Base-by-base conservation (phyloP, 2,329 filamentous ascomycete species). In the Nemania sp. region DNA sequence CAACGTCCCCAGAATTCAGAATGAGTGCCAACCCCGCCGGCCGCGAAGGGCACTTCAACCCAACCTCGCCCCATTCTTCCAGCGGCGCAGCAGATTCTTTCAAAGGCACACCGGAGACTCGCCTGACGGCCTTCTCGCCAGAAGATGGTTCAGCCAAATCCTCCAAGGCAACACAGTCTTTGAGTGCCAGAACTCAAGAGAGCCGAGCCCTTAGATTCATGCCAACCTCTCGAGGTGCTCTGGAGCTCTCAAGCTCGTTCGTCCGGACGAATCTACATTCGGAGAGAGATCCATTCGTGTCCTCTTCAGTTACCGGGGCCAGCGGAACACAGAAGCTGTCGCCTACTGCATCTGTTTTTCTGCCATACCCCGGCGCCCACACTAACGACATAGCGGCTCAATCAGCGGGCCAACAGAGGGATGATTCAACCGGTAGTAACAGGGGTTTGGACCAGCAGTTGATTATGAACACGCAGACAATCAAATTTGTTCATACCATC, bases 101-200 rank as follows among this genome's bases (percentile, higher is more conserved):
- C 69, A 81, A 85, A 66, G 83, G 81, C 15, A 90, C 88, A 5
- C 87, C 88, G 0, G 86, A 88, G 60, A 89, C 87, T 7, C 83
- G 82, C 51, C 66, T 88, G 43, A 87, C 87, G 5, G 76, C 82
- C 5, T 89, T 89, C 70, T 90, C 87, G 3, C 86, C 87, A 0
- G 83, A 85, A 15, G 84, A 85, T 42, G 74, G 74, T 53, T 80
- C 80, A 13, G 74, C 76, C 39, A 81, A 80, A 65, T 79, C 80
- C 18, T 73, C 74, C 15, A 77, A 76, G 60, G 66, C 73, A 17
- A 64, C 75, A 15, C 75, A 76, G 29, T 67, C 72, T 9, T 67
- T 78, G 40, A 70, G 66, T 42, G 60, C 71, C 12, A 68, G 67
- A 34, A 59, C 71, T 18, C 68, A 73, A n/a, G 74, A 76, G 11